Evolutionary conservation across 2,329 filamentous ascomycete genomes (phyloP), one percentile per base, ranked within the genome.

Genomic region (Coniochaeta sp.): DNA sequence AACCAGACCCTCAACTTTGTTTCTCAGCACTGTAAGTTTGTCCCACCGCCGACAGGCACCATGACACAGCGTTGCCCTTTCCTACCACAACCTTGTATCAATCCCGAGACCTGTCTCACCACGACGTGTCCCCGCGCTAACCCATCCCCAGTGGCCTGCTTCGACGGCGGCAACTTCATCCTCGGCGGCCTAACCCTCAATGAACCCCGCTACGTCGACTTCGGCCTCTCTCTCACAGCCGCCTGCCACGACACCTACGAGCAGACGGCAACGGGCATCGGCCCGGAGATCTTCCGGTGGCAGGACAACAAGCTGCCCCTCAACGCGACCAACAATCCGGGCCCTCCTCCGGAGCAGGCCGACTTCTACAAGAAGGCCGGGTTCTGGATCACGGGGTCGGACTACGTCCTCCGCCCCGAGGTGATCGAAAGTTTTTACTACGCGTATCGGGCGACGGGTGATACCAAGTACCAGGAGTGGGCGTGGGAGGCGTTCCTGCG

Each of bases 401-500:
- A 67, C 6, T 95, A 95, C 65, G 71, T 85, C 8, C 77, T 95
- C 27, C 80, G 90, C 0, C 86, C 89, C 0, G 90, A 95, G 68
- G 88, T 91, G 3, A 77, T 95, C 30, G 90, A 95, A 71, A 87
- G 82, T 58, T 85, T 85, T 66, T 95, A 95, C 75, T 94, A 95
- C 67, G 88, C 90, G 2, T 95, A 88, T 72, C 83, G 89, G 49
- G 80, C 86, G 1, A 95, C 90, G 0, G 85, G 86, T 3, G 78
- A 92, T 54, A 58, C 71, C 28, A 86, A 82, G 70, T 95, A 91
- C 67, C 86, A 89, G 65, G 85, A 92, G 54, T 91, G 87, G 85
- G 86, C 86, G 5, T 95, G 89, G 88, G 80, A 86, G 35, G 89
- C 83, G 0, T 94, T 92, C 67, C 62, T 78, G 31, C 77, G 77